These are phyloP conservation scores for Scedosporium dehoogii DNA, from an alignment of 2,329 filamentous ascomycete species.

Conservation along the genomic window DNA sequence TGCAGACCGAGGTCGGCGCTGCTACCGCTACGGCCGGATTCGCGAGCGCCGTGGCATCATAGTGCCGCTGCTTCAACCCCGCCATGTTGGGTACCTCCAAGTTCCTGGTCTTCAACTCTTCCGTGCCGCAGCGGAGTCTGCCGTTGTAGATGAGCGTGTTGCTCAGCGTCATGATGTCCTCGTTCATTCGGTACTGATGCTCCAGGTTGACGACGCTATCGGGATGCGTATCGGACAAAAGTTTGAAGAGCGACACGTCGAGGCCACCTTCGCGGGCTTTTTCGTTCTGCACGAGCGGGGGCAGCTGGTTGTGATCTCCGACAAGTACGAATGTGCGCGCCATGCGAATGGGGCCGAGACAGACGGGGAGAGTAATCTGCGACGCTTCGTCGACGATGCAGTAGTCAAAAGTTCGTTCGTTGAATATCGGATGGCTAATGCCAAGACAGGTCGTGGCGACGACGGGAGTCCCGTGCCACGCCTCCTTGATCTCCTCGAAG, in stretches of 20 bases:
- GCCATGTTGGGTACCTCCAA: slow-evolving; percentile 59
- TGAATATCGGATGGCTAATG: slow-evolving; percentile 82
- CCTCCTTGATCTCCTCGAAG: slow-evolving; percentile 73
- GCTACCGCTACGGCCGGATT: background rate
- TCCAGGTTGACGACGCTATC: slow-evolving; percentile 82
- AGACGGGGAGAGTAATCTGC: slow-evolving; percentile 92
- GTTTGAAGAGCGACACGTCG: slow-evolving; percentile 88
- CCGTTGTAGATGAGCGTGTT: slow-evolving; percentile 93
- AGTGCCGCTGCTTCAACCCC: slow-evolving; percentile 50
- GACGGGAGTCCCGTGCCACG: slow-evolving; percentile 77
- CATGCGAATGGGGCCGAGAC: slow-evolving; percentile 86
- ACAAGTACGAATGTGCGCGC: slow-evolving; percentile 89
- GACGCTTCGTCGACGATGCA: slow-evolving; percentile 98
- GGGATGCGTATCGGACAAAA: slow-evolving; percentile 82
- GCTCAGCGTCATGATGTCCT: slow-evolving; percentile 89
- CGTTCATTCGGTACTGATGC: slow-evolving; percentile 97
- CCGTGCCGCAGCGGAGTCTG: slow-evolving; percentile 77
- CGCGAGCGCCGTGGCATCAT: slow-evolving; percentile 32
- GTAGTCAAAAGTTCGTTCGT: slow-evolving; percentile 85
- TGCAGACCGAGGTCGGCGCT: slow-evolving; percentile 22
- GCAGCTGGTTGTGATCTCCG: slow-evolving; percentile 92
- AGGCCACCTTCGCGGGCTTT: slow-evolving; percentile 77
- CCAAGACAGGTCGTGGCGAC: slow-evolving; percentile 94
- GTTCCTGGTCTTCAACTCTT: slow-evolving; percentile 58
- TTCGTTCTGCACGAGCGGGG: slow-evolving; percentile 87